Evolutionary conservation across 1,139 yeast species (phyloP), one percentile per base, ranked within the genome.

Genomic region (Saccharomyces hybrid): DNA sequence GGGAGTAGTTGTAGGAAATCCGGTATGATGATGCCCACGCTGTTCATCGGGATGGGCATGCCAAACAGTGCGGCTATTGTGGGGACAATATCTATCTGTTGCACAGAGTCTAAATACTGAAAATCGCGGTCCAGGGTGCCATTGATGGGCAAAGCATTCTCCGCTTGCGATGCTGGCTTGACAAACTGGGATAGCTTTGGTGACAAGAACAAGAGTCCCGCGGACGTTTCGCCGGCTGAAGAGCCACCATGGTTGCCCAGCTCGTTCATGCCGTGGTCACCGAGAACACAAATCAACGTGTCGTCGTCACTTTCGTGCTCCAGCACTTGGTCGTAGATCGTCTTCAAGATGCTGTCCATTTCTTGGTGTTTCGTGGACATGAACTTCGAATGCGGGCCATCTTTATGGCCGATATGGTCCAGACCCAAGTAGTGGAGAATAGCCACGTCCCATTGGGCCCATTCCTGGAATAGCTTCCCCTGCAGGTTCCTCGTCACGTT

Each of bases 381-480:
- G 62, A 82, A 84, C 0, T 78, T 72, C 5, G 96, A 88, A 3
- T 74, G 65, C 0, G 99, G 95, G 0, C 99, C 99, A 42, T 96
- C 95, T 67, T 90, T 91, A 69, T 95, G 99, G 1, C 99, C 99
- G 62, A 95, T 95, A 69, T 95, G 99, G 68, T 95, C 99, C 49
- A 95, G 74, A 0, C 99, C 99, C 27, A 95, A 75, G 65, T 93
- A 95, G 68, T 95, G 99, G 52, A 95, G 73, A 51, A 95, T 86
- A 58, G 93, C 73, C 2, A 84, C 86, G 68, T 93, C 96, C 98
- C 98, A 93, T 11, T 38, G 44, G 1, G 75, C 58, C 50, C 80
- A 82, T 49, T 58, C 56, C 32, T 62, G 58, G 1, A 54, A 53
- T 28, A 69, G 51, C 46, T 68, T 71, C 29, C 57, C 53, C 2